These are phyloP conservation scores for Skeletonema potamos DNA, from an alignment of 108 stramenopile genomes.

Conservation along the genomic window DNA sequence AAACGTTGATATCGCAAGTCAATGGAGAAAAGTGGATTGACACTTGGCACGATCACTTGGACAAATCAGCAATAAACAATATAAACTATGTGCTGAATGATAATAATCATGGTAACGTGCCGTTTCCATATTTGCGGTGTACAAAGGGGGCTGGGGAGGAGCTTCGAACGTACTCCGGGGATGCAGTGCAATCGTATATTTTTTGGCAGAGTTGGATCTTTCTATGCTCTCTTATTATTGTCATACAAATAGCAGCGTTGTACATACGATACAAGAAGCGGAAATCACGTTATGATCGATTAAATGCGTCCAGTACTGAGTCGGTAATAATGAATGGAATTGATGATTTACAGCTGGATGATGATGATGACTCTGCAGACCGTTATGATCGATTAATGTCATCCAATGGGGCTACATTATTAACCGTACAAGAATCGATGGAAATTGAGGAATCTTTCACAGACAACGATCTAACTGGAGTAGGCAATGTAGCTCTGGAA, in stretches of 20 bases:
- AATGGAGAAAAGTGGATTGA: conserved; percentile 34
- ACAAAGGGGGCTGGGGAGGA: conserved; percentile 42
- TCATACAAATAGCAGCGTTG: conserved; percentile 9
- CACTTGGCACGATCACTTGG: conserved; percentile 12
- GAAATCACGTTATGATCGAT: background rate
- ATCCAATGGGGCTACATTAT: background rate
- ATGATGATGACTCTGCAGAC: background rate
- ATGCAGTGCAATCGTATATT: conserved; percentile 20
- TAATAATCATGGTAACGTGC: conserved; percentile 1
- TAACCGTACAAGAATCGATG: background rate
- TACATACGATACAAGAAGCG: background rate
- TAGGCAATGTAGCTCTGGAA: no score
- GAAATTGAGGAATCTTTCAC: background rate
- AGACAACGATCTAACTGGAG: no score
- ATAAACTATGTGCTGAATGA: background rate
- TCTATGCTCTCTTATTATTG: background rate
- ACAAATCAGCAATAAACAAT: background rate
- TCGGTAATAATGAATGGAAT: background rate
- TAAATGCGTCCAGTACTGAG: background rate
- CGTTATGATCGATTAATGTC: background rate
- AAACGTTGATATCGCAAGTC: conserved; percentile 5
- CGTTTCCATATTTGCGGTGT: conserved; percentile 38
- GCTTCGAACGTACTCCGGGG: conserved; percentile 29
- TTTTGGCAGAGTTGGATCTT: conserved; percentile 44
- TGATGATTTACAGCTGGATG: background rate